Base-by-base conservation (phyloP, 805 yeast species). In the Candida corydali region DNA sequence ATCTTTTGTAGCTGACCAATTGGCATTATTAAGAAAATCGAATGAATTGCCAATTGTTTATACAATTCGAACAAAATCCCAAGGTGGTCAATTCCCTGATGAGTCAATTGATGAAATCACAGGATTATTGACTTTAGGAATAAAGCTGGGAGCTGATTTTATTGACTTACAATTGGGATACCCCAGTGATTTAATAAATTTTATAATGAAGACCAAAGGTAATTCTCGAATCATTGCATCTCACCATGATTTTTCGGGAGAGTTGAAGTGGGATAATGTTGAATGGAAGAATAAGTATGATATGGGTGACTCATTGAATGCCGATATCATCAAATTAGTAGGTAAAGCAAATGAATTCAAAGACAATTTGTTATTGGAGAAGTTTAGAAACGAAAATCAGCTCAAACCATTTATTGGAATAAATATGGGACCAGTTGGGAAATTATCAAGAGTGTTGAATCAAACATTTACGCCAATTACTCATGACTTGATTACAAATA, bases 1-100 rank as follows among this genome's bases (percentile, higher is more conserved):
- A 15, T 69, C 68, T 7, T 84, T 71, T 55, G 86, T 89, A 22
- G 79, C 82, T 39, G 78, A 76, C 42, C 96, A 88, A 55, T 63
- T 86, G 37, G 84, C 87, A 2, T 49, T 71, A 11, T 60, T 91
- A 45, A 78, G 96, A 54, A 72, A 73, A 53, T 70, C 70, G 32
- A 69, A 83, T 11, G 62, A 66, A 23, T 61, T 87, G 36, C 96
- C 98, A 26, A 80, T 89, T 29, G 73, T 91, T 36, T 86, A 77
- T 63, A 87, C 96, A 2, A 65, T 88, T 3, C 76, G 95, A 55
- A 84, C 95, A 1, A 53, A 64, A 45, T 64, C 79, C 3, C 96
- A 88, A 61, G 96, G 96, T 33, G 96, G 96, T 17, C 56, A 65
- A 29, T 85, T 86, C 62, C 83, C 84, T 1, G 86, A 84, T 51